A percentile compares a stretch with the other conserved stretches of the same genome.
These are phyloP conservation scores for Pestalotiopsis sp. DNA, from an alignment of 2,329 filamentous ascomycete species.

Conservation along the genomic window DNA sequence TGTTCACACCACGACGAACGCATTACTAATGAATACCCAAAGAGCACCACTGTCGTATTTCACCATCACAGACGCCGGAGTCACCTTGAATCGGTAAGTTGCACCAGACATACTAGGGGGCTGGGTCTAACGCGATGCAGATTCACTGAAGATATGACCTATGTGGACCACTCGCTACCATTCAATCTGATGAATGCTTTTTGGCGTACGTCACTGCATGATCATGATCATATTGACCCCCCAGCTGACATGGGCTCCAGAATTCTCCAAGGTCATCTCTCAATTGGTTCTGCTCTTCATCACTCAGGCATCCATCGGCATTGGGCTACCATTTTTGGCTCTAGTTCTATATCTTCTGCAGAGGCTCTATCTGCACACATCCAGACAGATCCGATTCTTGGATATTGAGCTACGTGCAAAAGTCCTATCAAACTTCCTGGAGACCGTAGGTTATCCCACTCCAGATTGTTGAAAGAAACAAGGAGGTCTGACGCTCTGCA, in stretches of 20 bases:
- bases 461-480: slow-evolving; percentile 20
- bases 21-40: too few species aligned
- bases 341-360: slow-evolving; percentile 43
- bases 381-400: slow-evolving; percentile 47
- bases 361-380: slow-evolving; percentile 48
- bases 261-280: not conserved
- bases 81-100: not conserved
- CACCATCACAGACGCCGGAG: slow-evolving; percentile 2
- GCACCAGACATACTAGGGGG: too few species aligned
- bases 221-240: not conserved
- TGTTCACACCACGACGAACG: too few species aligned
- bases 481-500: slow-evolving; percentile 51
- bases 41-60: slow-evolving; percentile 8
- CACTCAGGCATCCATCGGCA: not conserved
- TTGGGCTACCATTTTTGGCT: slow-evolving; percentile 3
- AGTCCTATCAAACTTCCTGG: too few species aligned
- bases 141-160: slow-evolving; percentile 7
- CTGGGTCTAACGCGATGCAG: not conserved
- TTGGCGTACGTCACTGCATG: not conserved
- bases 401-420: slow-evolving; percentile 39
- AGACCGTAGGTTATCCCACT: too few species aligned
- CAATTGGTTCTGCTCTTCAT: not conserved
- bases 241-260: not conserved
- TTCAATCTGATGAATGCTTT: slow-evolving; percentile 3
- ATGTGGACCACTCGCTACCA: not conserved